phyloP scores from a whole-genome alignment of 257 asterid genomes.

The Fraxinus excelsior region DNA sequence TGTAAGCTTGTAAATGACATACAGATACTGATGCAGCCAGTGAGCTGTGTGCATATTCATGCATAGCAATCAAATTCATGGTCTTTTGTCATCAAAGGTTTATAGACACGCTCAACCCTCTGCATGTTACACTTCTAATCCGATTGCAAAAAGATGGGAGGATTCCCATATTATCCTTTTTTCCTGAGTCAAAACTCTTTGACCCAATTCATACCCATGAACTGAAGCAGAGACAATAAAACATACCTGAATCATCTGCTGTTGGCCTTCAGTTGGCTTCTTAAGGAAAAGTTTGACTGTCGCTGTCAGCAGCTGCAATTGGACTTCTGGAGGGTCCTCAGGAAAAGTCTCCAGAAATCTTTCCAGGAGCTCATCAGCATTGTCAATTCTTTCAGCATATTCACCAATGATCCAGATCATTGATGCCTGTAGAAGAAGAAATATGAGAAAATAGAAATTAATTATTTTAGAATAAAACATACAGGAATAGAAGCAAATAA shows the following conservation, averaged over 20 bases:
- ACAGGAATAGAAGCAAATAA: conserved; percentile 16
- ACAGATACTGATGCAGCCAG: not conserved
- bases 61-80: not conserved
- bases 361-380: conserved; percentile 99
- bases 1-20: not conserved
- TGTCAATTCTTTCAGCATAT: conserved; percentile 99
- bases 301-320: conserved; percentile 94
- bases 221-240: conserved; percentile 18
- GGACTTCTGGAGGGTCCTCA: conserved; percentile 98
- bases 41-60: not conserved
- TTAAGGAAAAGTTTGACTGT: conserved; percentile 98
- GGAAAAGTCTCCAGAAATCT: conserved; percentile 97
- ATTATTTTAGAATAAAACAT: conserved; percentile 18
- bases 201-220: conserved; percentile 1
- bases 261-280: conserved; percentile 99
- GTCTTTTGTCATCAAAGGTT: not conserved
- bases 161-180: not conserved
- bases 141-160: not conserved
- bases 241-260: conserved; percentile 96
- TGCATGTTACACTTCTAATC: not conserved
- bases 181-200: not conserved
- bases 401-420: conserved; percentile 99
- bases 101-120: not conserved
- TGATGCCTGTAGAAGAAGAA: conserved; percentile 70
- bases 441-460: conserved; percentile 9